Evolutionary conservation across 2,329 filamentous ascomycete genomes (phyloP).

Genomic region (Torrubiella hemipterigena): DNA sequence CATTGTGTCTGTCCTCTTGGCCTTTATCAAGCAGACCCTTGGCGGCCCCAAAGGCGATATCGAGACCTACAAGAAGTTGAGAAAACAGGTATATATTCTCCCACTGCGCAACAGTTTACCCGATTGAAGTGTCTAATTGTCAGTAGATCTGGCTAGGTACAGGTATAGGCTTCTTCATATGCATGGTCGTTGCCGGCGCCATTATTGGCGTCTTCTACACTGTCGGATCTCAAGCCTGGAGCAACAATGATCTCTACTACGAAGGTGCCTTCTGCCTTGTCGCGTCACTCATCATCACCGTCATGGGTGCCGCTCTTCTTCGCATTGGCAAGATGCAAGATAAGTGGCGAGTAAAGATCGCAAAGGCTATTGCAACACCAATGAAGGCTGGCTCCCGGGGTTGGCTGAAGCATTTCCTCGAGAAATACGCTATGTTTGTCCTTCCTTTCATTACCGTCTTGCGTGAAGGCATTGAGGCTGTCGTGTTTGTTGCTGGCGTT

Average conservation of each 20-base stretch:
- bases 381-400: conserved; percentile 29
- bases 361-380: conserved; percentile 49
- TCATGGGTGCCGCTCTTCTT: conserved; percentile 70
- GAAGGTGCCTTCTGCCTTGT: conserved; percentile 69
- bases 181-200: conserved; percentile 50
- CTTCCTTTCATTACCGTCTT: conserved; percentile 82
- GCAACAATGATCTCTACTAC: conserved; percentile 61
- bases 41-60: conserved; percentile 49
- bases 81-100: conserved; percentile 41
- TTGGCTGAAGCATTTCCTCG: conserved; percentile 49
- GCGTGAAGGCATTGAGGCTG: conserved; percentile 73
- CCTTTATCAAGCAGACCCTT: conserved; percentile 75
- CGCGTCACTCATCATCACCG: conserved; percentile 66
- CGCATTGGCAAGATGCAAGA: conserved; percentile 73
- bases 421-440: conserved; percentile 79
- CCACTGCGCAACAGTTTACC: no score
- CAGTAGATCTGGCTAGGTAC: conserved; percentile 55
- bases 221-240: conserved; percentile 55
- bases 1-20: conserved; percentile 75
- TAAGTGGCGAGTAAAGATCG: conserved; percentile 79
- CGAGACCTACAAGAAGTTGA: conserved; percentile 52
- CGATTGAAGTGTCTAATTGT: no score
- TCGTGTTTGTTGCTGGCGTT: conserved; percentile 74
- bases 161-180: conserved; percentile 48
- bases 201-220: conserved; percentile 64